Evolutionary conservation across 2,329 filamentous ascomycete genomes (phyloP), one percentile per base, ranked within the genome.

Genomic region (Penicillium sp.): DNA sequence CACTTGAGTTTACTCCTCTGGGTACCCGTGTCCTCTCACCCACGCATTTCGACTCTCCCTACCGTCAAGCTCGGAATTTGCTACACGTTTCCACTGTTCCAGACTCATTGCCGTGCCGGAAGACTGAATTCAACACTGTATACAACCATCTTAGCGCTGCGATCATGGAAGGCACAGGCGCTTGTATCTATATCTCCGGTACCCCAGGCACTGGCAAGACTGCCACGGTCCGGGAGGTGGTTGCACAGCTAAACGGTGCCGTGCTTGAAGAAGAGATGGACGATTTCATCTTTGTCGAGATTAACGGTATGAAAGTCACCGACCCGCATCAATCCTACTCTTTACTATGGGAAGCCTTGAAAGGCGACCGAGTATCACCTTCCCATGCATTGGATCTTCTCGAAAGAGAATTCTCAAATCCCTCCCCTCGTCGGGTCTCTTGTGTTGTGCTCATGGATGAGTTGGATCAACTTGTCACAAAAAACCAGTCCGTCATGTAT

Each of bases 401-500:
- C 10, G 93, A 97, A 75, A 85, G 90, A 53, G 94, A 99, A 72
- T 99, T 99, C 72, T 93, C 86, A 57, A 88, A 93, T 58, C 94
- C 95, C 0, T 95, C 89, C 58, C 94, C 94, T 25, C 86, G 94
- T 50, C 85, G 94, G 60, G 91, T 96, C 6, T 94, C 95, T 1
- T 97, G 93, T 71, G 94, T 99, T 15, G 94, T 99, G 2, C 79
- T 99, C 50, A 99, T 99, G 94, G 94, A 99, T 70, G 94, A 99
- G 76, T 83, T 99, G 48, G 94, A 99, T 73, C 94, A 99, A 76
- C 84, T 99, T 8, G 95, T 99, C 6, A 99, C 94, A 13, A 94
- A 93, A 71, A 97, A 96, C 69, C 95, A 99, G 74, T 93, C 91
- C n/a, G 94, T 99, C 77, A 99, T 99, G 94, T 99, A 99, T 79